Evolutionary conservation across 306 rosid species (phyloP).

Genomic region (Cajanus cajan): DNA sequence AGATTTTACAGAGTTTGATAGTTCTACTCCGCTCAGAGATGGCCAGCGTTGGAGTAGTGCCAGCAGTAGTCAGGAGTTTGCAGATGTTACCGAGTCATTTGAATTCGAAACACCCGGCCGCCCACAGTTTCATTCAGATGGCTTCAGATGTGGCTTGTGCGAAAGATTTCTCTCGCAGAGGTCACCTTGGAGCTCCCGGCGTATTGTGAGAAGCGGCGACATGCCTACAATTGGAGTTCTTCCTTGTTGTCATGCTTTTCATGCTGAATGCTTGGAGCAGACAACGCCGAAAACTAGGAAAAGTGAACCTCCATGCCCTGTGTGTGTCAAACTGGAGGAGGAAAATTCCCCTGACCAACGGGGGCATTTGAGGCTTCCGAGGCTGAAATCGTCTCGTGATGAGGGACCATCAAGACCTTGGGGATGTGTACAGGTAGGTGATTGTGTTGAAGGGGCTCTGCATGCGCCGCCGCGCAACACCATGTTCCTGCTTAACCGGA

Average conservation of each 20-base stretch:
- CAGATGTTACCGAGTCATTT: conserved; percentile 66
- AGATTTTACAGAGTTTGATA: conserved; percentile 55
- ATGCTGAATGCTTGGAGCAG: conserved; percentile 90
- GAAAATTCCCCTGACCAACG: conserved; percentile 54
- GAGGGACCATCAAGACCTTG: conserved; percentile 70
- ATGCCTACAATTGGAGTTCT: conserved; percentile 86
- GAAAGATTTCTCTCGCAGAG: conserved; percentile 73
- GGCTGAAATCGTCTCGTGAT: conserved; percentile 48
- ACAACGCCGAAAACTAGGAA: conserved; percentile 62
- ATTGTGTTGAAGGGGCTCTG: conserved; percentile 74
- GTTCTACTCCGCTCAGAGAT: conserved; percentile 56
- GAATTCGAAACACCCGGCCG: conserved; percentile 53
- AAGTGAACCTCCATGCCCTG: conserved; percentile 79
- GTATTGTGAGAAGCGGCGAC: conserved; percentile 86
- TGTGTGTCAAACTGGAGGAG: conserved; percentile 57
- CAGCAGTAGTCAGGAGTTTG: conserved; percentile 77
- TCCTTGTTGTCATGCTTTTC: conserved; percentile 76
- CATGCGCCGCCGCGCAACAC: conserved; percentile 64
- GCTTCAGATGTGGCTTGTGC: conserved; percentile 73
- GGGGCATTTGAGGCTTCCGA: conserved; percentile 46
- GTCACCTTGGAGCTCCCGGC: conserved; percentile 85
- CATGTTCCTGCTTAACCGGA: conserved; percentile 62
- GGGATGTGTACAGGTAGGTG: conserved; percentile 69
- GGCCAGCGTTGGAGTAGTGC: conserved; percentile 71
- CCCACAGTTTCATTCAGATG: conserved; percentile 41